Evolutionary conservation across 2,329 filamentous ascomycete genomes (phyloP), one percentile per base, ranked within the genome.

Genomic region (Sporothrix phasma): DNA sequence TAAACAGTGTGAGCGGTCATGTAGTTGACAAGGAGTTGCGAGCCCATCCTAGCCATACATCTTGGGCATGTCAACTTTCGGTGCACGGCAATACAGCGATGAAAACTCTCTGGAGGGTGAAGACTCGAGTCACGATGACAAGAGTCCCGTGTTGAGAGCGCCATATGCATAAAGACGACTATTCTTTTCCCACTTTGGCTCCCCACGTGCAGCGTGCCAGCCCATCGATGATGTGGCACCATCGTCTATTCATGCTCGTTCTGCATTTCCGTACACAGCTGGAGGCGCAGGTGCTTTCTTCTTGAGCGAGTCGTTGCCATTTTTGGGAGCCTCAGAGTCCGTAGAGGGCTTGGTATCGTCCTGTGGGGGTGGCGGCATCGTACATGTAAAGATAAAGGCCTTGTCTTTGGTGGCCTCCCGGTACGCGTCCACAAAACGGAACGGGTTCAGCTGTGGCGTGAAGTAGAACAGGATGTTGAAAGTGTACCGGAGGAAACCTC

Each of bases 401-500:
- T 56, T 39, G 51, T 56, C 37, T 24, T 54, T 29, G 6, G 43
- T 37, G 37, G 39, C 19, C 5, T 22, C 46, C 15, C n/a, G 41
- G 49, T 59, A 60, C 17, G 37, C 54, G 17, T 65, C 64, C 1
- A 51, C 19, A 19, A 49, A 51, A 4, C 19, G 22, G 54, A 54
- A 66, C 19, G 64, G 62, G 24, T 63, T 65, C 22, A 61, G 24
- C 24, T 54, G 46, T 15, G 65, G 61, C 31, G 62, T 29, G 11
- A 56, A 66, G 24, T 45, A 51, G 34, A 64, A 67, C 10, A 66
- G 2, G 4, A 62, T 10, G 29, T 19, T 3, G 8, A 63, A 51
- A 0, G 59, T 2, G 24, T 31, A 43, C 6, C 56, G 64, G 37
- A 62, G 24, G 15, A 56, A 8, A 7, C 34, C 31, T 19, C 59